Percentiles rank a stretch among this genome's conserved stretches.
These are phyloP conservation scores for Starmerella khaoyaiensis DNA, from an alignment of 805 yeast species.

Conservation along the genomic window DNA sequence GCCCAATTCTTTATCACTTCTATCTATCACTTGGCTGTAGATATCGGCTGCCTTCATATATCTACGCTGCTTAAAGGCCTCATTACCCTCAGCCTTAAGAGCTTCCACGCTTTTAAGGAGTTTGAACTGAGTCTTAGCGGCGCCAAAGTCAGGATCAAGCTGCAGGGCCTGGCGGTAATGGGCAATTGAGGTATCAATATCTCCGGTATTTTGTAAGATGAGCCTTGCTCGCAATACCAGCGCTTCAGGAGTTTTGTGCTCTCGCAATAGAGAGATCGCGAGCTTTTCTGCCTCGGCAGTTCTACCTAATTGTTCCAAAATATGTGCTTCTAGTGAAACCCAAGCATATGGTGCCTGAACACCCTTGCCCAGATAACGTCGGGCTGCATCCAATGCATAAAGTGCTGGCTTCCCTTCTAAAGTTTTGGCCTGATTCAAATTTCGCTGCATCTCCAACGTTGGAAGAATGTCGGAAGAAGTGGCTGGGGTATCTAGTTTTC, in stretches of 20 bases:
- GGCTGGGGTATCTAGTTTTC: slow-evolving; percentile 16
- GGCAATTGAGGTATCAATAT: slow-evolving; percentile 27
- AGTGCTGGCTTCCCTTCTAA: slow-evolving; percentile 27
- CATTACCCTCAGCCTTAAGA: slow-evolving; percentile 47
- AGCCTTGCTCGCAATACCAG: slow-evolving; percentile 29
- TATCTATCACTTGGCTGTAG: slow-evolving; percentile 63
- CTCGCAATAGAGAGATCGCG: slow-evolving; percentile 29
- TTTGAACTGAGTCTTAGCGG: slow-evolving; percentile 27
- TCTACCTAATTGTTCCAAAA: slow-evolving; percentile 24
- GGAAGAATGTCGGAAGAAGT: slow-evolving; percentile 20
- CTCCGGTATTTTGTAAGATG: slow-evolving; percentile 30
- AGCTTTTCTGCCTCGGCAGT: slow-evolving; percentile 29
- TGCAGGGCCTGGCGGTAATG: slow-evolving; percentile 33
- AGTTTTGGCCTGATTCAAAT: slow-evolving; percentile 27
- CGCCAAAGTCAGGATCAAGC: slow-evolving; percentile 31
- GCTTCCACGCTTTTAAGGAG: slow-evolving; percentile 27
- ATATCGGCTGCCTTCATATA: slow-evolving; percentile 50
- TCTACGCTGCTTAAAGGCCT: slow-evolving; percentile 50
- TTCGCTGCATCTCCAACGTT: slow-evolving; percentile 30
- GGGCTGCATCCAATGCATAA: slow-evolving; percentile 30
- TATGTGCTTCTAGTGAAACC: slow-evolving; percentile 26
- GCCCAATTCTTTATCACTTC: slow-evolving; percentile 40
- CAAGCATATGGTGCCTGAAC: slow-evolving; percentile 28
- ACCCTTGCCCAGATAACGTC: slow-evolving; percentile 27
- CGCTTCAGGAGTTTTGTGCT: slow-evolving; percentile 31